Evolutionary conservation across 441 rosid genomes (phyloP).

Genomic region (Macaranga tanarius): DNA sequence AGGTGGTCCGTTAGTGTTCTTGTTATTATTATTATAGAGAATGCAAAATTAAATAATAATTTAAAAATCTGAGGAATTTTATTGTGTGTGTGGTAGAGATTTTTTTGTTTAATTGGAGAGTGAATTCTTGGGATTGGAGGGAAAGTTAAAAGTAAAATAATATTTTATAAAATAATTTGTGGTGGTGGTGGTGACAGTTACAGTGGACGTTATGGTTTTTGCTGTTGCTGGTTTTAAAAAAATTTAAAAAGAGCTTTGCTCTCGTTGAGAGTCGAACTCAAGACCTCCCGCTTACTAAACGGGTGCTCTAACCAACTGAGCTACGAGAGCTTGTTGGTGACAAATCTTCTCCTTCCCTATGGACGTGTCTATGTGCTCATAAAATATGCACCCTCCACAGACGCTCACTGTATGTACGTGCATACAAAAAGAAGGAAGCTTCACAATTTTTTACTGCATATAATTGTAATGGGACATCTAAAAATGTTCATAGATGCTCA

Average conservation of each 20-base stretch:
- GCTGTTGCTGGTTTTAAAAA: background rate
- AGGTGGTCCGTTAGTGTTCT: background rate
- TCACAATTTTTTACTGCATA: too few relatives aligned
- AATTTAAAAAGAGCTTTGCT: slow-evolving; percentile 31
- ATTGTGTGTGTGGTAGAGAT: background rate
- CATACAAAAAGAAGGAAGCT: too few relatives aligned
- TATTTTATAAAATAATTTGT: background rate
- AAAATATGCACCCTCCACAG: too few relatives aligned
- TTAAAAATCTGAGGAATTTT: background rate
- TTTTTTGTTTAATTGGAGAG: background rate
- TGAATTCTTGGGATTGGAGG: background rate
- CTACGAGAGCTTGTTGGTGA: slow-evolving; percentile 56
- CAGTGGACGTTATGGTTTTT: background rate
- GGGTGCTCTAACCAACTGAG: slow-evolving; percentile 99
- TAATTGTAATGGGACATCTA: slow-evolving; percentile 13
- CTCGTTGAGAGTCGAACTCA: slow-evolving; percentile 94
- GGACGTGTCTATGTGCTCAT: too few relatives aligned
- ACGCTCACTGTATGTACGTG: too few relatives aligned
- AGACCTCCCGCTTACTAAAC: slow-evolving; percentile 99
- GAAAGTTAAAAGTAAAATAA: too few relatives aligned
- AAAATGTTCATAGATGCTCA: background rate
- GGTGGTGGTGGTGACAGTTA: slow-evolving; percentile 4
- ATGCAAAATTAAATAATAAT: background rate
- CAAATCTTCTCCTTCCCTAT: too few relatives aligned
- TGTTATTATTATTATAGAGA: background rate